Percentiles rank a stretch among this genome's conserved stretches.
Conservation (phyloP, 495 filamentous ascomycete species). For the Podospora didyma region DNA sequence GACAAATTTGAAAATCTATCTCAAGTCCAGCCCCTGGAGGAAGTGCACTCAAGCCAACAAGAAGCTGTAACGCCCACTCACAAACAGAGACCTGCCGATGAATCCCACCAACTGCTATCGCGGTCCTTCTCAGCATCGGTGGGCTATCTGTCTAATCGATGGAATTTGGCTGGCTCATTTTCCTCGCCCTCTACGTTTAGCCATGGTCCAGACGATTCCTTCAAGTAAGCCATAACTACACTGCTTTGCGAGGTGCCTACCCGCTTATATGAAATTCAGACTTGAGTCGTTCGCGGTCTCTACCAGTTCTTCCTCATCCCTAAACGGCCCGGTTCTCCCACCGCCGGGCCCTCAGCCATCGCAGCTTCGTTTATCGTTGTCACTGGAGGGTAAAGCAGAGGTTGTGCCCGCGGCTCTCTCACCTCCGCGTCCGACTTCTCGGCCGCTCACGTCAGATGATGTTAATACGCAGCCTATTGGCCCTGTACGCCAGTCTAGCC, state of each 20-base stretch:
- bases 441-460: slow-evolving; percentile 14
- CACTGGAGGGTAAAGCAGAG: slow-evolving; percentile 79
- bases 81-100: background rate
- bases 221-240: slow-evolving; percentile 22
- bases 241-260: background rate
- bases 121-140: slow-evolving; percentile 30
- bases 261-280: slow-evolving; percentile 17
- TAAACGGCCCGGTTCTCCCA: slow-evolving; percentile 20
- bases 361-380: slow-evolving; percentile 63
- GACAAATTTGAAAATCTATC: slow-evolving; percentile 1
- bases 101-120: slow-evolving; percentile 11
- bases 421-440: slow-evolving; percentile 50
- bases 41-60: background rate
- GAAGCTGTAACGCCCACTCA: slow-evolving; percentile 12
- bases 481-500: slow-evolving; percentile 48
- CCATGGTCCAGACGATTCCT: slow-evolving; percentile 31
- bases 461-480: slow-evolving; percentile 42
- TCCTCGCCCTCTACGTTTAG: slow-evolving; percentile 29
- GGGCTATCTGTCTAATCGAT: slow-evolving; percentile 37
- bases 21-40: background rate
- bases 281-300: slow-evolving; percentile 33
- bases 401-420: slow-evolving; percentile 69
- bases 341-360: slow-evolving; percentile 39
- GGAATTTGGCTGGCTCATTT: slow-evolving; percentile 34
- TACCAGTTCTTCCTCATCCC: slow-evolving; percentile 26